These are phyloP conservation scores for Pythium monospermum DNA, from an alignment of 352 stramenopile genomes.

Conservation along the genomic window DNA sequence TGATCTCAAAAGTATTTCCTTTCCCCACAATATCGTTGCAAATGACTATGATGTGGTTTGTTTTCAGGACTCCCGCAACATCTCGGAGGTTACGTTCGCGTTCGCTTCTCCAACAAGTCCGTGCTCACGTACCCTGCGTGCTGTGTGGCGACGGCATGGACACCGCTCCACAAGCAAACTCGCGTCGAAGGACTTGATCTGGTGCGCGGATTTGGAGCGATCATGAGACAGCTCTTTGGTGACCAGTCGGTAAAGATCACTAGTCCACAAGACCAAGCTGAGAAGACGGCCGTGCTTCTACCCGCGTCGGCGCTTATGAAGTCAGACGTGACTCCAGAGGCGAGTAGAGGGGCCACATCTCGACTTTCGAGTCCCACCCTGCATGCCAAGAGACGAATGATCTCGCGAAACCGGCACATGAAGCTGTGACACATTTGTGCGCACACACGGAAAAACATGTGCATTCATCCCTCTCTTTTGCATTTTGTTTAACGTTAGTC, in stretches of 20 bases:
- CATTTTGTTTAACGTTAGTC: too few species aligned
- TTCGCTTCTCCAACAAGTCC: slow-evolving; percentile 29
- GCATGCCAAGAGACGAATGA: not conserved
- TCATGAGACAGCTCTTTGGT: slow-evolving; percentile 29
- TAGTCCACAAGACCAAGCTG: slow-evolving; percentile 12
- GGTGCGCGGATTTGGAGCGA: slow-evolving; percentile 19
- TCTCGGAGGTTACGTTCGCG: slow-evolving; percentile 34
- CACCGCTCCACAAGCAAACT: slow-evolving; percentile 33
- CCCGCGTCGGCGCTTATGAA: slow-evolving; percentile 20
- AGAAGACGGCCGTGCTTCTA: slow-evolving; percentile 19
- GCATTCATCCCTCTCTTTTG: too few species aligned
- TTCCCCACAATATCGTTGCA: not conserved
- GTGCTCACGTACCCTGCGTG: slow-evolving; percentile 37
- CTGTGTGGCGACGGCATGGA: slow-evolving; percentile 32
- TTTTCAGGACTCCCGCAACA: slow-evolving; percentile 23
- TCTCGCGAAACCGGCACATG: not conserved
- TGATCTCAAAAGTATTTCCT: not conserved
- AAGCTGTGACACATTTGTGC: not conserved
- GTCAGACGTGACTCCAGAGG: too few species aligned
- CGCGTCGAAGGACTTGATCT: slow-evolving; percentile 26
- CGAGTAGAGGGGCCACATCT: too few species aligned
- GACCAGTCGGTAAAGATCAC: slow-evolving; percentile 8
- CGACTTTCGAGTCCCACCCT: not conserved
- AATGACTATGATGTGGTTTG: not conserved
- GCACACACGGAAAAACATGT: too few species aligned